Evolutionary conservation across 805 yeast genomes (phyloP), one percentile per base, ranked within the genome.

Genomic region (Teunomyces atbi): DNA sequence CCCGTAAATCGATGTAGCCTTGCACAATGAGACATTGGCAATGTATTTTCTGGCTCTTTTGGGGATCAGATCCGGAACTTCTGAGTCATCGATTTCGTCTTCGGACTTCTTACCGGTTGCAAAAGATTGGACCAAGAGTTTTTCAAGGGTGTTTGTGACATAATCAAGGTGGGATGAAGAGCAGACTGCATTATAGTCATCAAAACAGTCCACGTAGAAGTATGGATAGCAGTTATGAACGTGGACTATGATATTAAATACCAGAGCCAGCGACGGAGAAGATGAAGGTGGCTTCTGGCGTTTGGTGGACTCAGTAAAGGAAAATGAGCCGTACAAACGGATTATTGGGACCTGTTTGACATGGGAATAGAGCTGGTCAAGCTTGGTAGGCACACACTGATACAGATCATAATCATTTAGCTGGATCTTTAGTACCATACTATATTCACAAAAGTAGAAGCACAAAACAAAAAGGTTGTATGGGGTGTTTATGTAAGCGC

Each of bases 141-240:
- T 43, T 52, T 85, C 89, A 11, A 85, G 57, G 47, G 68, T 65
- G 7, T 52, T 32, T 28, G 69, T 77, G 13, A 84, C 52, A 1
- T 60, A 53, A 2, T 64, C 52, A 23, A 84, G 64, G 45, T 70
- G 69, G 13, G 60, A 58, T 10, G 57, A n/a, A 5, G 27, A 16
- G 10, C 46, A 5, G 70, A 21, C 39, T 8, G 23, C 11, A 12
- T 52, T 46, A 3, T 65, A 50, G 8, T 49, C 58, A 1, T 82
- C 85, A 36, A 69, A 71, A 57, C 84, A 84, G 29, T 79, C 81
- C 2, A 91, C 70, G 58, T 77, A 90, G 1, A 92, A 53, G 58
- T 92, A 94, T 0, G 98, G 99, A 52, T 76, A 88, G 15, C 79
- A 79, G 33, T 92, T 91, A 66, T 91, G 98, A 7, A 94, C 68